These are phyloP conservation scores for Yamadazyma dushanensis DNA, from an alignment of 1,139 yeast species.

Conservation along the genomic window DNA sequence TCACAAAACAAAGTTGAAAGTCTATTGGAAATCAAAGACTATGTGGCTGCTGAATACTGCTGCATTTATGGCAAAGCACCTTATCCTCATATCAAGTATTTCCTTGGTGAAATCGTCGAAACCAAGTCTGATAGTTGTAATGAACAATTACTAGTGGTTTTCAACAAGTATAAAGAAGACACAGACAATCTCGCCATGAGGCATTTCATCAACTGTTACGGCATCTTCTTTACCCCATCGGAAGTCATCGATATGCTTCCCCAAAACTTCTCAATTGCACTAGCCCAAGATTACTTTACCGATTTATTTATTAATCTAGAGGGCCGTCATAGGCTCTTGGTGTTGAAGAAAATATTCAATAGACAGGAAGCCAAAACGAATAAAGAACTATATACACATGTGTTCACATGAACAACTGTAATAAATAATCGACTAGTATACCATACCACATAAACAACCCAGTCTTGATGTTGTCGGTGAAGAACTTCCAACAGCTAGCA, in stretches of 20 bases:
- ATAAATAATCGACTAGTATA: constrained; percentile 68
- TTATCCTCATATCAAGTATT: constrained; percentile 22
- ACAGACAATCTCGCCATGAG: constrained; percentile 20
- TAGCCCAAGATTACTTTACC: constrained; percentile 29
- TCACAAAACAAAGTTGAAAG: constrained; percentile 7
- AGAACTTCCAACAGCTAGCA: constrained; percentile 77
- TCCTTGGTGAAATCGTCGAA: constrained; percentile 11
- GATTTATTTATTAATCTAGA: constrained; percentile 24
- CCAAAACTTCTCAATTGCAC: constrained; percentile 29
- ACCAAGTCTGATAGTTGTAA: constrained; percentile 12
- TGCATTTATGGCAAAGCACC: constrained; percentile 26
- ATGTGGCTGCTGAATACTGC: constrained; percentile 34
- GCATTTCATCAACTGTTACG: constrained; percentile 32
- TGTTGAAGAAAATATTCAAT: constrained; percentile 28
- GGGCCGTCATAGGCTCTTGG: constrained; percentile 18
- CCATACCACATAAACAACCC: constrained; percentile 82
- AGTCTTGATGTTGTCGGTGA: constrained; percentile 73
- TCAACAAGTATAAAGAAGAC: constrained; percentile 21
- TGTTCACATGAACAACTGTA: constrained; percentile 43
- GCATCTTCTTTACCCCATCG: constrained; percentile 18
- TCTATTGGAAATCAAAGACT: constrained; percentile 20
- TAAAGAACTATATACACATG: constrained; percentile 18
- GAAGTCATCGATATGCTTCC: constrained; percentile 35
- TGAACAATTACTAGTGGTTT: constrained; percentile 12
- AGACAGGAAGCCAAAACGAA: constrained; percentile 28